Base-by-base conservation (phyloP, 2,329 filamentous ascomycete genomes). In the Colletotrichum orchidophilum region DNA sequence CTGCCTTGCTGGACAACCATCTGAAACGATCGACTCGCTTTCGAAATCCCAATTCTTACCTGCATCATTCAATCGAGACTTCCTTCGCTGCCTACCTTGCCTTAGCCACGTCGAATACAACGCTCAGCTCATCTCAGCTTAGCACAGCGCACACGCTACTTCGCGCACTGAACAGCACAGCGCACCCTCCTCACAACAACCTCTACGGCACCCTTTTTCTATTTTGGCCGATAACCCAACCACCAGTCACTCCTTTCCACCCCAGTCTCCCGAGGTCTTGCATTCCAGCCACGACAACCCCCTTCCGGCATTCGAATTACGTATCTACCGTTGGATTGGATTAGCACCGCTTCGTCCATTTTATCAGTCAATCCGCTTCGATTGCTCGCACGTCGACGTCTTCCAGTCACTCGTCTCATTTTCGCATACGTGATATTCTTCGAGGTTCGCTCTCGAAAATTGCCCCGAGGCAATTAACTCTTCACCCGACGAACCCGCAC, bases 1-100 rank as follows among this genome's bases (percentile, higher is more conserved):
- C 58, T 50, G 49, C 59, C 67, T 70, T 73, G 67, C 71, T 73
- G 71, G 67, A 71, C 71, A 73, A 73, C 39, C 67, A 62, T 71
- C 71, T 66, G 57, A 63, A 49, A 54, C 67, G 60, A 66, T 55
- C 58, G 52, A 66, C 53, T 66, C 53, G 27, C 52, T 35, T 58
- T 59, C 62, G 46, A 70, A 24, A 61, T 46, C 8, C 24, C 50
- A 27, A 63, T 31, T 62, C 26, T 46, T 27, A 26, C 6, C 24
- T 27, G n/a, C 42, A 13, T 65, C 46, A n/a, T 24, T 26, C 29
- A 42, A 27, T 21, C 59, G 54, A 59, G 66, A 53, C 35, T 54
- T 65, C 50, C 27, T 58, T 58, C 42, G 54, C 59, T 60, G 59
- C 35, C 26, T 26, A 39, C 26, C 15, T 27, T 26, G 18, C 9